Base-by-base conservation (phyloP, 139 green algal species). In the Tetradesmus obliquus region DNA sequence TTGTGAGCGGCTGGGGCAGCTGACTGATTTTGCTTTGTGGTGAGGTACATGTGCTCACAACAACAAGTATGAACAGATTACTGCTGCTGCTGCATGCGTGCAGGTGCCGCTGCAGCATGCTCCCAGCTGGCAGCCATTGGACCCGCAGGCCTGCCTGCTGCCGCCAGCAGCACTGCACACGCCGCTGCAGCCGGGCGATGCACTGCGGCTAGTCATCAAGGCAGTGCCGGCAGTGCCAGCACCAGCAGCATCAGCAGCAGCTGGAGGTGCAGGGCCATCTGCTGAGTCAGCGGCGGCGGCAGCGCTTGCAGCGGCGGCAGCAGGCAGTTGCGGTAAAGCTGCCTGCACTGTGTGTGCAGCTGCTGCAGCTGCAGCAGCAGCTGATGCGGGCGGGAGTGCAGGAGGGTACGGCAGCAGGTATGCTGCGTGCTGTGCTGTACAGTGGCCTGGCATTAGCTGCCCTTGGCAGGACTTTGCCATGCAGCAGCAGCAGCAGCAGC, bases 91-190 rank as follows among this genome's bases (percentile, higher is more conserved):
- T 91, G 20, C 55, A n/a, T 55, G 20, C 55, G 5, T 55, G 72
- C 72, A 91, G 87, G 74, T 91, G 55, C 74, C 74, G 7, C 87
- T 91, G 53, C 71, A 74, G 55, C 58, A 19, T 45, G 74, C 58
- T 10, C 20, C 82, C 3, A 60, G 53, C 53, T 91, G 87, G 87
- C 13, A 71, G 12, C 45, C 87, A 5, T 15, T 83, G 17, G 87
- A 91, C 55, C 55, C 55, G 20, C 9, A 79, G 22, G 15, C 57
- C 54, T 74, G 54, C n/a, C 54, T 13, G 20, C 1, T 91, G 5
- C 87, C 87, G 13, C 8, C 74, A 57, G 87, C 54, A 55, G 51
- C 72, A 17, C 24, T 91, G 74, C 87, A 91, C 66, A 6, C 86
- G 87, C 87, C 72, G 4, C 81, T 91, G 74, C 54, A 86, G 24